Evolutionary conservation across 2,329 filamentous ascomycete genomes (phyloP).

Genomic region (Aureobasidium sp.): DNA sequence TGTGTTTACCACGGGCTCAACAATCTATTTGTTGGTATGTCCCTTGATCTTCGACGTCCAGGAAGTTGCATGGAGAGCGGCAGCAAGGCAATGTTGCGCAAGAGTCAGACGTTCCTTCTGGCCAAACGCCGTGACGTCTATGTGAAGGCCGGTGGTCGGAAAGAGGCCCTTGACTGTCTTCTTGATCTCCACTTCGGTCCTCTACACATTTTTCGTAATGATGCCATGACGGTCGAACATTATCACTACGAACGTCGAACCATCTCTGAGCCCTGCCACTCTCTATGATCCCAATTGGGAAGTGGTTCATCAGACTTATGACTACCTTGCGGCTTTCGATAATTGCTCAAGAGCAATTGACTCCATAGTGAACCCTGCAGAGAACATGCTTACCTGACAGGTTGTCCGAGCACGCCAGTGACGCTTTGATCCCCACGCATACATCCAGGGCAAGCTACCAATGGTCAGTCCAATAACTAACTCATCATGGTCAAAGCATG

Average conservation of each 20-base stretch:
- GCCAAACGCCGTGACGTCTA: background rate
- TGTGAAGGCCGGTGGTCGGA: background rate
- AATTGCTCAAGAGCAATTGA: background rate
- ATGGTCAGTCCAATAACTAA: background rate
- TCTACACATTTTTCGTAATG: background rate
- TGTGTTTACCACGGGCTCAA: background rate
- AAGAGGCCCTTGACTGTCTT: background rate
- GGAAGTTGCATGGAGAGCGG: background rate
- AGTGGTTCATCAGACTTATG: background rate
- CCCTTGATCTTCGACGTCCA: background rate
- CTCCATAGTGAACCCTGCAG: background rate
- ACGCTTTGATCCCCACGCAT: background rate
- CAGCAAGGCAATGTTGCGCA: background rate
- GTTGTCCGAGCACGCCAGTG: background rate
- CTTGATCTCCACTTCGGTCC: background rate
- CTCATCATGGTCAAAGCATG: conserved; percentile 6
- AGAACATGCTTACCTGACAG: background rate
- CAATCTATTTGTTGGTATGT: background rate
- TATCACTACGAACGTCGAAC: background rate
- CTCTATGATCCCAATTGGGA: background rate
- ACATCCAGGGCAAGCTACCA: background rate
- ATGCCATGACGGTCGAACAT: background rate
- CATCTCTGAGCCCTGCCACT: background rate
- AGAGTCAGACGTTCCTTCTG: background rate
- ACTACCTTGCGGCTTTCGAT: background rate